A percentile compares a stretch with the other conserved stretches of the same genome.
phyloP scores from a whole-genome alignment of 139 green algal genomes.

The Gonium pectorale region DNA sequence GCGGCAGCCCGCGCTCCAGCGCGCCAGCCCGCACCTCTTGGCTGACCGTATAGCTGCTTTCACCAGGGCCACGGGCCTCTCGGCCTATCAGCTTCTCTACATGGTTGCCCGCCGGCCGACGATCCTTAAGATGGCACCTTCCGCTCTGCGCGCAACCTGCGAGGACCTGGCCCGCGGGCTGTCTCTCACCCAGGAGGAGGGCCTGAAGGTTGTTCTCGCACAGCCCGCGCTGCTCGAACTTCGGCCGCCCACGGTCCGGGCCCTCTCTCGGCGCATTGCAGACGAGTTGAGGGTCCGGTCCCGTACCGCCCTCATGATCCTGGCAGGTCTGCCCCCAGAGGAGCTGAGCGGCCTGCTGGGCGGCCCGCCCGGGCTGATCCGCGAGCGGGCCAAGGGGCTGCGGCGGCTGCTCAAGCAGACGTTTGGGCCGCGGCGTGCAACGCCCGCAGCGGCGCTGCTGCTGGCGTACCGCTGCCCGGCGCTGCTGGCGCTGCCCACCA shows the following conservation, averaged over 20 bases:
- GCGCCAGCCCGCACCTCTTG: background rate
- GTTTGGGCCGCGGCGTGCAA: conserved; percentile 13
- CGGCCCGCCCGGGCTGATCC: background rate
- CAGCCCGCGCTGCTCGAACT: conserved; percentile 30
- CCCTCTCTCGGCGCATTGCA: background rate
- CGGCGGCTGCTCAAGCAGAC: conserved; percentile 1
- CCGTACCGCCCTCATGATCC: background rate
- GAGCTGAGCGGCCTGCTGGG: background rate
- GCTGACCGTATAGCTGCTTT: conserved; percentile 17
- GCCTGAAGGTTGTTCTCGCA: background rate
- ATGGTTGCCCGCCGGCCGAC: conserved; percentile 11
- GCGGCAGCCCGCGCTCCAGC: conserved; percentile 31
- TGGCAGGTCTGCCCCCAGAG: conserved; percentile 2
- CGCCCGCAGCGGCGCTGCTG: conserved; percentile 4
- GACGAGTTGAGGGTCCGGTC: conserved; percentile 8
- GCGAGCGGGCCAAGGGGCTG: conserved; percentile 11
- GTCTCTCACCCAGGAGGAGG: background rate
- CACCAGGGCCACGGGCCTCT: background rate
- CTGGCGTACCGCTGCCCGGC: conserved; percentile 18
- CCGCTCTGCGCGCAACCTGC: background rate
- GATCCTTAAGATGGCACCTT: background rate
- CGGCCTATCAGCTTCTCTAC: conserved; percentile 35
- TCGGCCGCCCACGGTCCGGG: background rate
- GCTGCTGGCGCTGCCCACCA: conserved; percentile 33
- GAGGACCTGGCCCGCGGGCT: background rate